Evolutionary conservation across 2,329 filamentous ascomycete species (phyloP), one percentile per base, ranked within the genome.

Genomic region (Penicillium sp.): DNA sequence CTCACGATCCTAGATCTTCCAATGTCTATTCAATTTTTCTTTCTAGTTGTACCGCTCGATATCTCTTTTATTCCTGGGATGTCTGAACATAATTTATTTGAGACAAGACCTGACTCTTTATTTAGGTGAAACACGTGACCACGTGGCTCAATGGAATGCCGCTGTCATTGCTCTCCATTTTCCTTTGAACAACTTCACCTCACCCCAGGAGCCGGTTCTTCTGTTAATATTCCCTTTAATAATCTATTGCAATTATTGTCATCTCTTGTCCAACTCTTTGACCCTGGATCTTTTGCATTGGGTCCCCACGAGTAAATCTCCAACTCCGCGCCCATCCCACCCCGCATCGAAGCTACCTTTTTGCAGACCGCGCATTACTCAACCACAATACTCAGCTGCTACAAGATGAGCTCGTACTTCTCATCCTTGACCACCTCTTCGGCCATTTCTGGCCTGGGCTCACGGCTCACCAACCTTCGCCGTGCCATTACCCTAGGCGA

Each of bases 351-450:
- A 64, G 61, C 61, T 62, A 47, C 55, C 33, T 23, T 43, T 54
- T 50, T 58, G 34, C 51, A 38, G 25, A 41, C 56, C 49, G 44
- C 44, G 50, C 49, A 27, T 54, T 53, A 25, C 29, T 38, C 48
- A 46, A 51, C 27, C 38, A 41, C 27, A 21, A 52, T 40, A 46
- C 31, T 13, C 11, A 3, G n/a, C 31, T 45, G 31, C 50, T 21
- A n/a, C 70, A 78, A 67, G 67, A 91, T 91, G 88, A 83, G 89
- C 68, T 89, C 88, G 66, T 95, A 92, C 82, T 89, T 95, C 78
- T 89, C 87, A 69, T 90, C 87, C 71, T 82, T 86, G 45, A 74
- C 70, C 8, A 70, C 72, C 19, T 74, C 73, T 2, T 67, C 69
- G 23, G 72, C 74, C 25, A 73, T 83, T 79, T 76, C 85, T 75